phyloP scores from a whole-genome alignment of 176 grass and related monocot species.

The Triticum turgidum region DNA sequence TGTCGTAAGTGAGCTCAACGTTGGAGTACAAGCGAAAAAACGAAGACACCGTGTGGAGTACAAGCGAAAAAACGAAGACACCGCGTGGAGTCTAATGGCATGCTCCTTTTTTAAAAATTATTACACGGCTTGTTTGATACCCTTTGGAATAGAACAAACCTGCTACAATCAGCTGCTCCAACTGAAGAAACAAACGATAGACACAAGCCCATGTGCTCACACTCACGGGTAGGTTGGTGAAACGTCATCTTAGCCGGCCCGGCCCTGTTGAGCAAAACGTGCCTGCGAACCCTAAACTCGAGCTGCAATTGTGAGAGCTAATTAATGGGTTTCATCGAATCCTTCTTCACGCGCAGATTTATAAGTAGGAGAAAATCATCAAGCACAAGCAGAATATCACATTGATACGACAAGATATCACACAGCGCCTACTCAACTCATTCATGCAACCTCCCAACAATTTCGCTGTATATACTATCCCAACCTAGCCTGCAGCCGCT shows the following conservation, averaged over 20 bases:
- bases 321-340: not conserved
- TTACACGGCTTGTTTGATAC: not conserved
- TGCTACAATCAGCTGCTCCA: not conserved
- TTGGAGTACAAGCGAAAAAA: constrained; percentile 12
- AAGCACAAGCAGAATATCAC: too few species aligned
- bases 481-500: too few species aligned
- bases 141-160: not conserved
- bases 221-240: not conserved
- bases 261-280: not conserved
- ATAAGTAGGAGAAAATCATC: too few species aligned
- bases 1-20: constrained; percentile 1
- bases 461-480: too few species aligned
- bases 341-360: not conserved
- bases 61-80: too few species aligned
- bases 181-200: not conserved
- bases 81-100: constrained; percentile 27
- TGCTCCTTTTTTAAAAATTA: not conserved
- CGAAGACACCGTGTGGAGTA: not conserved
- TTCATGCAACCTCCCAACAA: too few species aligned
- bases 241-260: not conserved
- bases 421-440: too few species aligned
- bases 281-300: not conserved
- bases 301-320: not conserved
- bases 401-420: too few species aligned
- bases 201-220: not conserved